These are phyloP conservation scores for Ascochyta pisi DNA, from an alignment of 2,329 filamentous ascomycete genomes.

Conservation along the genomic window DNA sequence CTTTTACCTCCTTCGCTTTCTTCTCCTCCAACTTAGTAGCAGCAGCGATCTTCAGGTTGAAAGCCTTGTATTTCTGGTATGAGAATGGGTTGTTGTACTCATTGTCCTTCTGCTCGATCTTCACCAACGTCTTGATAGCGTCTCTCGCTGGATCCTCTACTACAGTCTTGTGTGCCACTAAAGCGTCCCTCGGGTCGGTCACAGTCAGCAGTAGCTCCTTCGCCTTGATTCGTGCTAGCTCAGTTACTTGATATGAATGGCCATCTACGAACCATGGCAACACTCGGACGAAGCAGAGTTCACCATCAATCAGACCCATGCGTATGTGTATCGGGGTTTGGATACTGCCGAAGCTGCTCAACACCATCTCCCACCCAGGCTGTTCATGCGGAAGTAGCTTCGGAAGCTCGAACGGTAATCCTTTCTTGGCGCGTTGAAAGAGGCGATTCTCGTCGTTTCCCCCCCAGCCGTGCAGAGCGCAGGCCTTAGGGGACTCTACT, in stretches of 20 bases:
- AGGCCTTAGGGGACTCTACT: conserved; percentile 3
- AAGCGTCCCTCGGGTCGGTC: neutral
- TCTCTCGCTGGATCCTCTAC: neutral
- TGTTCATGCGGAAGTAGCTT: conserved; percentile 3
- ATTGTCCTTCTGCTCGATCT: neutral
- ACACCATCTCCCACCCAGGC: conserved; percentile 3
- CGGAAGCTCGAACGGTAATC: conserved; percentile 1
- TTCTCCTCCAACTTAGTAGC: neutral
- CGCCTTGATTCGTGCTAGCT: neutral
- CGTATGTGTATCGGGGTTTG: neutral
- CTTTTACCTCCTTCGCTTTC: neutral
- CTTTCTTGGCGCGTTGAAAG: conserved; percentile 7
- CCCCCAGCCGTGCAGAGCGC: conserved; percentile 1
- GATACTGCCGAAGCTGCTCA: neutral
- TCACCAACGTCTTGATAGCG: neutral
- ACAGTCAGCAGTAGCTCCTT: conserved; percentile 2
- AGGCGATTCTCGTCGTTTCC: conserved; percentile 1
- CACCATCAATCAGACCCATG: neutral
- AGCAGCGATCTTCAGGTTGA: neutral
- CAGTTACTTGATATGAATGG: neutral
- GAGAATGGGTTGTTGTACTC: neutral
- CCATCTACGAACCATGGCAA: neutral
- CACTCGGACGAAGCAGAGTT: conserved; percentile 1
- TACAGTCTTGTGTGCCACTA: neutral
- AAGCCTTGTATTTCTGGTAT: neutral